Base-by-base conservation (phyloP, 257 asterid genomes). In the Lithospermum erythrorhizon region DNA sequence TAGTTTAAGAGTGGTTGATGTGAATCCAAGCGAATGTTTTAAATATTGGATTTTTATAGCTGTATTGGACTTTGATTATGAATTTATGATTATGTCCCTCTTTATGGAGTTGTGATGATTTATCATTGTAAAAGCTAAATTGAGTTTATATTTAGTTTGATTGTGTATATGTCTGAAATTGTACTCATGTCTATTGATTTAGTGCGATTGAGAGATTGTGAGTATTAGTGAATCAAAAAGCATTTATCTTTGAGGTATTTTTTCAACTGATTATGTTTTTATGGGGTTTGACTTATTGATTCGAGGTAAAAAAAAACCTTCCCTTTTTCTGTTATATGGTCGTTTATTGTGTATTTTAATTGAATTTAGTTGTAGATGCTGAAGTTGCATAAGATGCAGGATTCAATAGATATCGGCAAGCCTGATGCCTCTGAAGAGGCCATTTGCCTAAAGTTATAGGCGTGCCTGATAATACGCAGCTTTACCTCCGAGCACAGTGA, bases 261-360 rank as follows among this genome's bases (percentile, higher is more conserved):
- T 21, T 58, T 61, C 17, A 1, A 19, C 20, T 3, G 19, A 19
- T 18, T 3, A 27, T 0, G 6, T 27, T 27, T 27, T 16, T 71
- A 62, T 59, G 62, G 80, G 65, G 77, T 76, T 80, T 75, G 76
- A 74, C 76, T 74, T 70, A 74, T 63, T 66, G 67, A 73, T 70
- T 66, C 67, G 65, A 57, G 25, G 62, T 62, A 27, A 27, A 27
- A 27, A 27, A 27, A 27, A 27, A n/a, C n/a, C 6, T 27, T 27
- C 32, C 32, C 32, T 27, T 27, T 7, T 27, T 27, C 32, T 27
- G 6, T 27, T 27, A 27, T 37, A 9, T 27, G 29, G 48, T 61
- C 62, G 23, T 27, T 57, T 64, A 3, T 64, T 24, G 29, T 62
- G 24, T 56, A 11, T 35, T 8, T 58, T 58, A 21, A 60, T 8